Conservation (phyloP, 148 eudicot species). For the Polygonum aviculare region DNA sequence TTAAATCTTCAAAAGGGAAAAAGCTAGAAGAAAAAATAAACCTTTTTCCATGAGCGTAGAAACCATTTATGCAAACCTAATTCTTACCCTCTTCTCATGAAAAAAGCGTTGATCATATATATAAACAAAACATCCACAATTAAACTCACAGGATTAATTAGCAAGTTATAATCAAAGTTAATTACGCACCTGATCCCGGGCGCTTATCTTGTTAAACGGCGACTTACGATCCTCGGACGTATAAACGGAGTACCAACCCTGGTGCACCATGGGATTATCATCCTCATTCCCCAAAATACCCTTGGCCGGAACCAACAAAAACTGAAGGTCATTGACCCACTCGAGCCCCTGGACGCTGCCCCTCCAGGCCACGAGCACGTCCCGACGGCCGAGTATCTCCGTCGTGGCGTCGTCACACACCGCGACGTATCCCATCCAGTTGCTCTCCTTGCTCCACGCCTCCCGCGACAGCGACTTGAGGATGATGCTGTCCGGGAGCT, state of each 20-base stretch:
- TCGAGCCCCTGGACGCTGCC: constrained; percentile 54
- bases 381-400: constrained; percentile 51
- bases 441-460: constrained; percentile 76
- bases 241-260: constrained; percentile 66
- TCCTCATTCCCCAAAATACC: constrained; percentile 31
- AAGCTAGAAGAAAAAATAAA: too few species aligned
- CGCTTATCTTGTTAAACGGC: constrained; percentile 48
- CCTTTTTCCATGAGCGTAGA: too few species aligned
- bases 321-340: constrained; percentile 65
- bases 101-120: too few species aligned
- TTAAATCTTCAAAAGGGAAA: too few species aligned
- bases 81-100: too few species aligned
- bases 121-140: too few species aligned
- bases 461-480: constrained; percentile 56
- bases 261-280: constrained; percentile 33
- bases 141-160: too few species aligned
- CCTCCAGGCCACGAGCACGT: constrained; percentile 71
- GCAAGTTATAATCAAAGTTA: background rate
- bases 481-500: constrained; percentile 50
- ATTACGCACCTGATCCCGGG: constrained; percentile 48
- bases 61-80: too few species aligned
- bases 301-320: constrained; percentile 33
- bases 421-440: constrained; percentile 73
- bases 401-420: constrained; percentile 60
- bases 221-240: constrained; percentile 60